Percentiles rank a stretch among this genome's conserved stretches.
These are phyloP conservation scores for Pholiota adiposa DNA, from an alignment of 1,284 basidiomycete genomes.

Conservation along the genomic window DNA sequence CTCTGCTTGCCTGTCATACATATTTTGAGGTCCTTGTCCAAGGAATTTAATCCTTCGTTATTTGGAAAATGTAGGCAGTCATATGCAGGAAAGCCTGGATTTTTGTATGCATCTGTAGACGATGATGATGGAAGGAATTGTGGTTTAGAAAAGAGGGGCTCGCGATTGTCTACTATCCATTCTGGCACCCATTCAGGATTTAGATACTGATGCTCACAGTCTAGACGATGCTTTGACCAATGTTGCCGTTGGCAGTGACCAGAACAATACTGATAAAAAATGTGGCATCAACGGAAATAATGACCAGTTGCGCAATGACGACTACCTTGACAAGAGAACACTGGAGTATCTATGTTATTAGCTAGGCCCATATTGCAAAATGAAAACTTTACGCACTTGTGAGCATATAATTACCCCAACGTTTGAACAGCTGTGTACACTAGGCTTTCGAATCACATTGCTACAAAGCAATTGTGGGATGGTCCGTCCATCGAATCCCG, in stretches of 20 bases:
- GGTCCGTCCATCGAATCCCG: conserved; percentile 26
- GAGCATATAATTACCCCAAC: conserved; percentile 30
- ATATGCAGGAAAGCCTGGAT: conserved; percentile 27
- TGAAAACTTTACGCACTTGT: conserved; percentile 20
- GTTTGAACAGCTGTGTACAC: conserved; percentile 21
- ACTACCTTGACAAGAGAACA: conserved; percentile 32
- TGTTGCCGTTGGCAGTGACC: conserved; percentile 36
- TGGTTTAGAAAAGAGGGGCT: conserved; percentile 18
- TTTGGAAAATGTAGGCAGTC: conserved; percentile 34
- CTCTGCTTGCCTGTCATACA: conserved; percentile 37
- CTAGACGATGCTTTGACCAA: conserved; percentile 33
- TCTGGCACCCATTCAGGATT: conserved; percentile 31
- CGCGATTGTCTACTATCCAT: conserved; percentile 33
- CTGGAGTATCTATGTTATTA: no score
- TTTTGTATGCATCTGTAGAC: conserved; percentile 18
- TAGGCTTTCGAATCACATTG: conserved; percentile 18
- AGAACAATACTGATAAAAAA: conserved; percentile 36
- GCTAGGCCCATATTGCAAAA: no score
- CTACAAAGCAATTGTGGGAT: conserved; percentile 28
- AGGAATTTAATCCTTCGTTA: conserved; percentile 32
- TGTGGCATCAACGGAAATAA: background rate
- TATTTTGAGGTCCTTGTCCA: conserved; percentile 35
- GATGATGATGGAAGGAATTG: conserved; percentile 13
- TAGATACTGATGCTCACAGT: conserved; percentile 33
- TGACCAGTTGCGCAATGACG: background rate